A percentile compares a stretch with the other conserved stretches of the same genome.
Conservation (phyloP, 2,329 filamentous ascomycete species). For the Ceratocystis harringtonii region DNA sequence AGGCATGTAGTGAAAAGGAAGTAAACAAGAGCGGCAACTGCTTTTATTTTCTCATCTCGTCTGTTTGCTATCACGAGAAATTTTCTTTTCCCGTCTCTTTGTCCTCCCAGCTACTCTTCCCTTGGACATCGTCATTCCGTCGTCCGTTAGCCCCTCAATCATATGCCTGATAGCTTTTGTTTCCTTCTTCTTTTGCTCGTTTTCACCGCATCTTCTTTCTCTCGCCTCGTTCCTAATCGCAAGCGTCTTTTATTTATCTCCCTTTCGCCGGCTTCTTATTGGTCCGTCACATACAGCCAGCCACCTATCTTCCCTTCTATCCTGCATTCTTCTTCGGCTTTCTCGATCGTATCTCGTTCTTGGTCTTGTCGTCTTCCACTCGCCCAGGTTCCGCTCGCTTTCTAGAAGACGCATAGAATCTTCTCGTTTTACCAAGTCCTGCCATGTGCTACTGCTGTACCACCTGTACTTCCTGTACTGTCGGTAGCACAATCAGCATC, state of each 20-base stretch:
- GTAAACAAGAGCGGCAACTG: slow-evolving; percentile 5
- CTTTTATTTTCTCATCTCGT: no score
- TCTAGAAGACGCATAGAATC: neutral
- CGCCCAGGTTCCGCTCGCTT: neutral
- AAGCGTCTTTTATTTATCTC: no score
- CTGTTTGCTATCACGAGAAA: neutral
- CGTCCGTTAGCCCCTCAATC: no score
- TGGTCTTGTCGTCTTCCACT: neutral
- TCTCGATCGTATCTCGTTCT: no score
- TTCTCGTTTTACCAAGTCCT: slow-evolving; percentile 30
- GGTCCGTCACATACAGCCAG: no score
- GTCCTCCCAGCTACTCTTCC: neutral
- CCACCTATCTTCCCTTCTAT: no score
- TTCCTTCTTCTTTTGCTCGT: neutral
- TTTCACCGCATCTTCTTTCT: neutral
- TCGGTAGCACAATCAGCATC: neutral
- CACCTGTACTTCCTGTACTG: neutral
- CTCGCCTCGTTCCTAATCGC: no score
- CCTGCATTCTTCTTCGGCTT: no score
- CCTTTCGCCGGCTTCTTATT: no score
- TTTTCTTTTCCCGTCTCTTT: slow-evolving; percentile 19
- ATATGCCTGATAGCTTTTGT: neutral
- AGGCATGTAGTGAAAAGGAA: neutral
- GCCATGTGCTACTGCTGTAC: neutral
- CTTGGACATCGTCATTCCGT: neutral